Base-by-base conservation (phyloP, 352 stramenopile species). In the Globisporangium alternatum region DNA sequence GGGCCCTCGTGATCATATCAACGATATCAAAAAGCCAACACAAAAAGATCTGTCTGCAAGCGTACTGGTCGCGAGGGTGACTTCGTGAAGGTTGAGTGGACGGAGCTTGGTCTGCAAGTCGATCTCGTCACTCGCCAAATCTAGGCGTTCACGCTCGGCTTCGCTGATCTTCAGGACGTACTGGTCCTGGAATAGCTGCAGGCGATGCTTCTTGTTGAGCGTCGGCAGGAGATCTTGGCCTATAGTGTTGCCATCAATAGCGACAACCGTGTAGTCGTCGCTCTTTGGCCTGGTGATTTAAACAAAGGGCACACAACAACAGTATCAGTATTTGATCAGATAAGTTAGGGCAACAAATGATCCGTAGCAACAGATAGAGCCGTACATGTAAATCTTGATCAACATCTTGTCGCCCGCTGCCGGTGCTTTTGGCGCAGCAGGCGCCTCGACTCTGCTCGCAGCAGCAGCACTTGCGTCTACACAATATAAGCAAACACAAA, bases 141-240 rank as follows among this genome's bases (percentile, higher is more conserved):
- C 86, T 6, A 96, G 75, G 2, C 88, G 82, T 57, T 93, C 81
- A 9, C 86, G 82, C 25, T 96, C 88, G 28, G 81, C 79, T 33
- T 96, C 88, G 56, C 83, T 96, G 61, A 95, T 91, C 70, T 93
- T 96, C n/a, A 96, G 71, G 30, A 96, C 86, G 51, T 96, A 96
- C 51, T 93, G 75, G 57, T 96, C 86, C 62, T 93, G 84, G 75
- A 93, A 93, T 2, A 93, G 77, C 56, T 92, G 84, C 5, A 96
- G 68, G 0, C 86, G 76, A 58, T 96, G 88, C 65, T 95, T 95
- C 52, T 93, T 96, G 69, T 91, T 93, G 2, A 96, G 72, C n/a
- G 85, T 91, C 19, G 88, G 88, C 53, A 96, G 52, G 33, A 96
- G 64, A 51, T 96, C 86, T 65, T 93, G 85, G 21, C 88, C 86